Conservation (phyloP, 371 early-diverging fungal genomes). For the Vairimorpha necatrix region DNA sequence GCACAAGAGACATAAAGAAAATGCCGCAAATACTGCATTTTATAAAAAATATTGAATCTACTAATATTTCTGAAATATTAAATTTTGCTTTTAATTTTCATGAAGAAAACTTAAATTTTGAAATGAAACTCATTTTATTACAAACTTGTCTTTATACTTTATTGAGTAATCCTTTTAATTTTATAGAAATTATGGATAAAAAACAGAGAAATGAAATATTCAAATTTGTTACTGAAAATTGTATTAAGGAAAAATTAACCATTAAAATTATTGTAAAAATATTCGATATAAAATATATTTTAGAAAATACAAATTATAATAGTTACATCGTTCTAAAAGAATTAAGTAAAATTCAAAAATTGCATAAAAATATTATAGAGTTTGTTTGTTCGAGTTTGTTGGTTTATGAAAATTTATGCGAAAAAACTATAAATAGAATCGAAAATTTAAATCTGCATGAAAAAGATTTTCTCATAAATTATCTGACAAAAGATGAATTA, state of each 20-base stretch:
- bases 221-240: neutral
- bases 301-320: neutral
- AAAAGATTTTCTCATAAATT: neutral
- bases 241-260: neutral
- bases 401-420: neutral
- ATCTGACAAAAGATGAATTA: neutral
- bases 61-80: neutral
- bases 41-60: neutral
- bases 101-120: neutral
- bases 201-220: neutral
- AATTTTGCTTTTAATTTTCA: neutral
- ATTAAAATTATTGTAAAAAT: neutral
- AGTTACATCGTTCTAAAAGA: neutral
- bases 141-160: neutral
- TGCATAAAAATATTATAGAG: neutral
- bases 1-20: neutral
- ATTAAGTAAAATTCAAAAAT: neutral
- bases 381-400: neutral
- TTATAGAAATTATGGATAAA: neutral
- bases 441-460: neutral
- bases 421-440: neutral
- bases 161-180: conserved; percentile 9
- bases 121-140: neutral
- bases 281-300: neutral
- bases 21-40: neutral